Evolutionary conservation across 305 asterid species (phyloP).

Genomic region (Lippia alba): DNA sequence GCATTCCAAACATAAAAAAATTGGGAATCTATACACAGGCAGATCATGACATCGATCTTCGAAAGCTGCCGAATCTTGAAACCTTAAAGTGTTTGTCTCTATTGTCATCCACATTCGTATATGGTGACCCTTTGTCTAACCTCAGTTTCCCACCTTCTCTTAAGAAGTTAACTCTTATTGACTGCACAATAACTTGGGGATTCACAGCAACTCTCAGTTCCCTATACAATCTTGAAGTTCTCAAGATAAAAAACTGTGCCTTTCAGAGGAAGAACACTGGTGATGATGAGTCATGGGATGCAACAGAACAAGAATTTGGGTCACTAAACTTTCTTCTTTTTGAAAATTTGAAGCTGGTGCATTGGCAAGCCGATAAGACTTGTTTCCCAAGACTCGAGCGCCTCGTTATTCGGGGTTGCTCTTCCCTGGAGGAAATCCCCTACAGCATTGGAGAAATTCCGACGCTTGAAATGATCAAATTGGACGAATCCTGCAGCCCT

Average conservation of each 20-base stretch:
- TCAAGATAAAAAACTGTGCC: constrained; percentile 12
- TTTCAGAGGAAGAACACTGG: neutral
- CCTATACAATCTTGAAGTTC: constrained; percentile 35
- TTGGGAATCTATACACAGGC: too few species aligned
- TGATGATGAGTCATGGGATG: constrained; percentile 33
- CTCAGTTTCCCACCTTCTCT: constrained; percentile 13
- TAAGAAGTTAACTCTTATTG: constrained; percentile 21
- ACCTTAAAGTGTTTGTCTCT: constrained; percentile 8
- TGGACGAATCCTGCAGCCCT: constrained; percentile 9
- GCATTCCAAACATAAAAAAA: constrained; percentile 27
- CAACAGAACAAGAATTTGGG: constrained; percentile 26
- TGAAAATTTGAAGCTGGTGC: constrained; percentile 6
- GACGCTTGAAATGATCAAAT: constrained; percentile 34
- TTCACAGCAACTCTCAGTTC: constrained; percentile 19
- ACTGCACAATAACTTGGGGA: constrained; percentile 9
- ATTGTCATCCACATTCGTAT: too few species aligned
- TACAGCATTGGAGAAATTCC: constrained; percentile 30
- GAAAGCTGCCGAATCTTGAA: constrained; percentile 33
- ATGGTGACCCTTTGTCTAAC: too few species aligned
- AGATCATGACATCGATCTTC: neutral
- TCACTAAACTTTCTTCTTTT: constrained; percentile 10
- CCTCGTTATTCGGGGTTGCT: constrained; percentile 22
- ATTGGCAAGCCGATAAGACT: constrained; percentile 27
- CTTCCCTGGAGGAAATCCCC: constrained; percentile 29
- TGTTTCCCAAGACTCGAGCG: constrained; percentile 34